phyloP scores from a whole-genome alignment of 2,329 filamentous ascomycete species.

The Hymenotorrendiella dingleyae region DNA sequence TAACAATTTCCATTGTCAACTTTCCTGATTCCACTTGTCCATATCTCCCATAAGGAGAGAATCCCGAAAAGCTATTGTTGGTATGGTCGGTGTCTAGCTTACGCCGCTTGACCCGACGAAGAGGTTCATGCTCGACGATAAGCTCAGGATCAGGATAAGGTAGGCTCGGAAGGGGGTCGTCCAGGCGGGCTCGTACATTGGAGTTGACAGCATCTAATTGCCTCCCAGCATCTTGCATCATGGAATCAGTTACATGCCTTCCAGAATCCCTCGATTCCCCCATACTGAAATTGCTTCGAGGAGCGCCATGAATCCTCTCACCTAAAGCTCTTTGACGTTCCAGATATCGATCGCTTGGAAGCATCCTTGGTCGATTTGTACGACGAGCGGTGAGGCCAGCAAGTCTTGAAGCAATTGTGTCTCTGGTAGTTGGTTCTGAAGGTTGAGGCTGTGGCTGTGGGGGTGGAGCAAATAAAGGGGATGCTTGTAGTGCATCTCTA shows the following conservation, averaged over 20 bases:
- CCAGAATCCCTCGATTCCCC: slow-evolving; percentile 20
- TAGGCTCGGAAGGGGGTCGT: slow-evolving; percentile 21
- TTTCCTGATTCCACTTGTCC: slow-evolving; percentile 81
- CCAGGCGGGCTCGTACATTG: slow-evolving; percentile 23
- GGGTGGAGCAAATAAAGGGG: slow-evolving; percentile 24
- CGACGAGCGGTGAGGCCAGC: slow-evolving; percentile 15
- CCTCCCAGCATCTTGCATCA: slow-evolving; percentile 21
- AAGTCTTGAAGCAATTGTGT: background rate
- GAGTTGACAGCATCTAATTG: slow-evolving; percentile 25
- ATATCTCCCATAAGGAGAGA: slow-evolving; percentile 78
- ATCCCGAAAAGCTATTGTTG: slow-evolving; percentile 43
- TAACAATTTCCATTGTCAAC: slow-evolving; percentile 80
- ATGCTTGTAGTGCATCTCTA: slow-evolving; percentile 12
- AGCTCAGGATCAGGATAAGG: slow-evolving; percentile 17
- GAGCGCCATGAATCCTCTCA: slow-evolving; percentile 4
- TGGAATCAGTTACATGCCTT: slow-evolving; percentile 22
- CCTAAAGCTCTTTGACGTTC: slow-evolving; percentile 25
- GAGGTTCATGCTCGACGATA: slow-evolving; percentile 36
- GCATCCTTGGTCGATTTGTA: slow-evolving; percentile 18
- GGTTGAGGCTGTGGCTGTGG: slow-evolving; percentile 7
- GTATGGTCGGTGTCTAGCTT: slow-evolving; percentile 62
- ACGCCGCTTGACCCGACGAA: slow-evolving; percentile 57
- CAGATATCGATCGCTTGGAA: slow-evolving; percentile 25
- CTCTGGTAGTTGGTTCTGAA: slow-evolving; percentile 2
- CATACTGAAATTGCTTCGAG: slow-evolving; percentile 9